Evolutionary conservation across 1,139 yeast species (phyloP), one percentile per base, ranked within the genome.

Genomic region (Blastobotrys malaysiensis): DNA sequence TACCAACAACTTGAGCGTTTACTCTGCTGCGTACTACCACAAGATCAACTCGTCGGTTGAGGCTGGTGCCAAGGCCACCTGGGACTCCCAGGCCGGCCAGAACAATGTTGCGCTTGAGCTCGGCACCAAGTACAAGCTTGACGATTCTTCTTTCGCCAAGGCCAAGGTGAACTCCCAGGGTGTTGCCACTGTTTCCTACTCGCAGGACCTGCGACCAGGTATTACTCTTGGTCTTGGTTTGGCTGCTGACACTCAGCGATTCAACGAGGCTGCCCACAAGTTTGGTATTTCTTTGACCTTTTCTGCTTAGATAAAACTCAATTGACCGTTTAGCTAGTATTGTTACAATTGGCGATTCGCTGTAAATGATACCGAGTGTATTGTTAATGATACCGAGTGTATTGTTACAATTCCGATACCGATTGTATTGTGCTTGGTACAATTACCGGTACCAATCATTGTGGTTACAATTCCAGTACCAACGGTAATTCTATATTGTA

Each of bases 111-210:
- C 80, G 57, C 84, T 95, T 69, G 99, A 95, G 81, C 88, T 91
- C 65, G 99, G 97, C 68, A 84, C 97, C 75, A 91, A 89, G 83
- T 93, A 93, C 83, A 78, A 81, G 66, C 83, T 93, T 71, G 98
- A 93, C 78, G 75, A 81, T 58, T 73, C 95, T 63, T 84, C 97
- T 63, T 90, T 88, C 70, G 87, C 90, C 73, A 91, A 91, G 86
- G 98, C 96, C 66, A 93, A 91, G 84, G 83, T 95, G 69, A 93
- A 96, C 72, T 97, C 93, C 77, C 86, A 95, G 64, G 99, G 99
- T 78, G 80, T 90, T 69, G 88, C 97, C 67, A 93, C 97, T 62
- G 78, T 93, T 70, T 82, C 97, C 63, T 93, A 93, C 86, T 88
- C 95, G 73, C 98, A 93, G 79, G 83, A 82, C 68, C 83, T 93